Evolutionary conservation across 2,329 filamentous ascomycete genomes (phyloP).

Genomic region (Colletotrichum liaoningense): DNA sequence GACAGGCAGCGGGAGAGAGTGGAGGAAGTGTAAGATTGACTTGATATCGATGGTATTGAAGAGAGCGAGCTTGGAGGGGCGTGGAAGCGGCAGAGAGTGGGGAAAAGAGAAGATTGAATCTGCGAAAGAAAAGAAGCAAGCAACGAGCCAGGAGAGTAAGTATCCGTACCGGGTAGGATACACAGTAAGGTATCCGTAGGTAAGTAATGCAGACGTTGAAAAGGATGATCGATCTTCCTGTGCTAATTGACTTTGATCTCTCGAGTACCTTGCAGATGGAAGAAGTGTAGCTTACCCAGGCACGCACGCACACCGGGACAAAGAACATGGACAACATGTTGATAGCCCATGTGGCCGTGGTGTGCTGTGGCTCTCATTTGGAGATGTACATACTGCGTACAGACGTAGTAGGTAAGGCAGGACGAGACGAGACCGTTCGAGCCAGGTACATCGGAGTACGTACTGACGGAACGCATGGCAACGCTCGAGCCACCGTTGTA

Average conservation of each 20-base stretch:
- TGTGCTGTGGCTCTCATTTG: background rate
- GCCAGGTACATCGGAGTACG: slow-evolving; percentile 5
- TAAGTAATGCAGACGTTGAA: background rate
- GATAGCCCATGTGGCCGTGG: background rate
- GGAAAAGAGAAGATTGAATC: background rate
- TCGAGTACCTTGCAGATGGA: background rate
- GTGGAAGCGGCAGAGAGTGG: background rate
- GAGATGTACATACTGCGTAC: background rate
- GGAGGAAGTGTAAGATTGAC: slow-evolving; percentile 20
- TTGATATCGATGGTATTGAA: slow-evolving; percentile 6
- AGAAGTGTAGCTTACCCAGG: background rate
- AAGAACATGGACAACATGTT: background rate
- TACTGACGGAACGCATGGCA: slow-evolving; percentile 6
- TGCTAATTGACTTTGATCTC: background rate
- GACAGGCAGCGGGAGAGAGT: slow-evolving; percentile 17
- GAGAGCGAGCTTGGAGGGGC: background rate
- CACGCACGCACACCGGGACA: background rate
- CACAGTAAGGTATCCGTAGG: no score
- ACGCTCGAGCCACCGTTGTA: slow-evolving; percentile 22
- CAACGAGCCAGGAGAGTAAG: background rate
- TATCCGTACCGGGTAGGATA: background rate
- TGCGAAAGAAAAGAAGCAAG: background rate
- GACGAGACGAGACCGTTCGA: background rate
- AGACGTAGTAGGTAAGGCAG: background rate
- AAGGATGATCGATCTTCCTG: background rate